Base-by-base conservation (phyloP, 257 asterid species). In the Solanum rostratum region DNA sequence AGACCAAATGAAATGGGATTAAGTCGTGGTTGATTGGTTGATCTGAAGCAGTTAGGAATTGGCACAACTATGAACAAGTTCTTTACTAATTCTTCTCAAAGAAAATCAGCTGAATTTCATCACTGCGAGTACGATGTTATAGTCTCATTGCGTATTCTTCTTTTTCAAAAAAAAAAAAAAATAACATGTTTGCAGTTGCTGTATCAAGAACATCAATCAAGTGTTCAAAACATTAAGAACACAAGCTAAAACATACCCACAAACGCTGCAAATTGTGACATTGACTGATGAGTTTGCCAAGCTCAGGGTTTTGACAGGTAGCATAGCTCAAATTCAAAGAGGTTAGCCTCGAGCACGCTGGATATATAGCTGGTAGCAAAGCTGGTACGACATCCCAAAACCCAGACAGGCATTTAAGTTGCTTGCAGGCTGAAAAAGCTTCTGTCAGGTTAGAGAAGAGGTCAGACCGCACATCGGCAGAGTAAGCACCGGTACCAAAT, bases 301-400 rank as follows among this genome's bases (percentile, higher is more conserved):
- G 94, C 62, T 95, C 99, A 33, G 91, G 90, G 87, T 95, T 89
- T 27, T 88, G 97, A 57, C 93, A 86, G 43, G 93, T 86, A 39
- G 99, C 94, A 83, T 92, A 92, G 85, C 98, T 97, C 41, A 97
- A 89, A 91, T 97, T 97, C 85, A 97, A 84, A 0, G 97, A 93
- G 79, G 98, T 94, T 81, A 97, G 89, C 46, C 91, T 86, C 45
- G 94, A 81, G 89, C 98, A 94, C 18, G 87, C 89, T 19, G 96
- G 83, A 87, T 89, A 93, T 86, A 97, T 49, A 20, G 98, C 97
- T 8, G 98, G 97, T 83, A 97, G 92, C 89, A 93, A 95, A 33
- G 94, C 93, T n/a, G 98, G 97, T 66, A 91, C 93, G 41, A 88
- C 95, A 57, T 95, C 99, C 99, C 98, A 93, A 82, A 97, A 93